These are phyloP conservation scores for Moricandia arvensis DNA, from an alignment of 345 rosid genomes.

Conservation along the genomic window DNA sequence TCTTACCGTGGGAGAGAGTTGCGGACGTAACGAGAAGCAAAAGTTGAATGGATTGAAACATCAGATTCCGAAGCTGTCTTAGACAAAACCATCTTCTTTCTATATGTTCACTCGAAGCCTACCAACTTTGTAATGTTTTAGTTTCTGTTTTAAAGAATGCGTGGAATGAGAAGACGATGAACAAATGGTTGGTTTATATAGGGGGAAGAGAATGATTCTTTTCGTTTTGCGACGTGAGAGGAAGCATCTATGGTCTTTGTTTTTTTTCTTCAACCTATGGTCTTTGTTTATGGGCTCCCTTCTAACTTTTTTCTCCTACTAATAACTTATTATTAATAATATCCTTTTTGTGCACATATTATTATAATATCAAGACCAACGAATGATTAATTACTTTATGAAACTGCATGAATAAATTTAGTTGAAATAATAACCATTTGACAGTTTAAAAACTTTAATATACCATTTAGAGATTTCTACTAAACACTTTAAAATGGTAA, in stretches of 20 bases:
- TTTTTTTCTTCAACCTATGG: too few relatives aligned
- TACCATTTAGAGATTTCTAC: not conserved
- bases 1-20: slow-evolving; percentile 63
- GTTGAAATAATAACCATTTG: not conserved
- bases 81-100: slow-evolving; percentile 58
- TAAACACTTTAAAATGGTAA: not conserved
- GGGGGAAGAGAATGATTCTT: not conserved
- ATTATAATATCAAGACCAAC: slow-evolving; percentile 2
- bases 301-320: not conserved
- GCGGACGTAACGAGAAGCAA: slow-evolving; percentile 85
- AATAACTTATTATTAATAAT: slow-evolving; percentile 29
- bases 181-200: slow-evolving; percentile 31
- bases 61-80: slow-evolving; percentile 62
- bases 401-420: not conserved
- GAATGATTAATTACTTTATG: not conserved
- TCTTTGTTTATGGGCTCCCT: slow-evolving; percentile 30
- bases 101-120: not conserved
- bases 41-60: slow-evolving; percentile 75
- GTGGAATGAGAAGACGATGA: slow-evolving; percentile 22
- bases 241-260: slow-evolving; percentile 36
- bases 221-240: slow-evolving; percentile 25
- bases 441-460: not conserved
- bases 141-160: slow-evolving; percentile 12
- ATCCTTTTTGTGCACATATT: too few relatives aligned
- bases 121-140: not conserved